These are phyloP conservation scores for Aspergillus fumigatiaffinis DNA, from an alignment of 2,329 filamentous ascomycete genomes.

Conservation along the genomic window DNA sequence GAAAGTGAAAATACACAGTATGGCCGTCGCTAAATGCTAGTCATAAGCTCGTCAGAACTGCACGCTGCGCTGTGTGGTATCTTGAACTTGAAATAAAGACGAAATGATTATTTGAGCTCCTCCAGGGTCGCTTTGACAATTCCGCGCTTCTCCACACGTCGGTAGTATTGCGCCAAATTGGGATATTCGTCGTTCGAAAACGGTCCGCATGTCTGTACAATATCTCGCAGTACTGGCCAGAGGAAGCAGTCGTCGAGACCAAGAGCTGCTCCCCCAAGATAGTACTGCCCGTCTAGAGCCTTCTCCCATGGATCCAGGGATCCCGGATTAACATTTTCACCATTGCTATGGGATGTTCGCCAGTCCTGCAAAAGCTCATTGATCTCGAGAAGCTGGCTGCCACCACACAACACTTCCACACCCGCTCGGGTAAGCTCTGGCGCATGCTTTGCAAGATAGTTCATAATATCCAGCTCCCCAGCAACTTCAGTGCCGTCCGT, in stretches of 20 bases:
- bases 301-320: conserved; percentile 32
- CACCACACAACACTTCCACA: conserved; percentile 25
- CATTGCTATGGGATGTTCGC: conserved; percentile 20
- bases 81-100: background rate
- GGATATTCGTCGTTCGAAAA: conserved; percentile 26
- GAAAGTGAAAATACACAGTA: background rate
- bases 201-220: conserved; percentile 24
- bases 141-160: conserved; percentile 35
- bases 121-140: conserved; percentile 34
- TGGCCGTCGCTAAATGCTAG: background rate
- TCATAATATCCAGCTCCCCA: conserved; percentile 32
- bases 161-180: conserved; percentile 35
- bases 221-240: conserved; percentile 41
- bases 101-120: conserved; percentile 4
- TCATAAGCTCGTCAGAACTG: background rate
- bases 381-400: conserved; percentile 24
- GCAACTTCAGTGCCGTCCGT: conserved; percentile 24
- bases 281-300: conserved; percentile 26
- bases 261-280: conserved; percentile 33
- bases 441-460: conserved; percentile 23
- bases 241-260: conserved; percentile 42
- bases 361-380: conserved; percentile 27
- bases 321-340: conserved; percentile 7
- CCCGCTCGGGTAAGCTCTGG: conserved; percentile 22
- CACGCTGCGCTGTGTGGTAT: background rate